Evolutionary conservation across 768 basidiomycete genomes (phyloP).

Genomic region (Mycena amicta): DNA sequence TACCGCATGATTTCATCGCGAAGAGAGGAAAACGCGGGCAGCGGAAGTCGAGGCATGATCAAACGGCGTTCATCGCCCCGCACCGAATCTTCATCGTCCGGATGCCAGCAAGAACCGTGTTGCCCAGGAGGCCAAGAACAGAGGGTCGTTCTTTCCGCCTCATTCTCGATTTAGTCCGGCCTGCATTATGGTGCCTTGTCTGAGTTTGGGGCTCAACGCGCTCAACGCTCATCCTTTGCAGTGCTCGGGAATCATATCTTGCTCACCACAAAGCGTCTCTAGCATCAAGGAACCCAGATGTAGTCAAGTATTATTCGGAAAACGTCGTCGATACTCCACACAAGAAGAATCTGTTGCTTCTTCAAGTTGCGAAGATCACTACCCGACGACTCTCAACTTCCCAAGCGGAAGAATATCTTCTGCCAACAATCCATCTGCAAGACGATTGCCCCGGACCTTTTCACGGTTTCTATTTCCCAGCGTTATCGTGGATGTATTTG

Average conservation of each 20-base stretch:
- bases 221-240: too few relatives aligned
- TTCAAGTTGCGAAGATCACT: slow-evolving; percentile 87
- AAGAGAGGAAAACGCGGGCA: slow-evolving; percentile 67
- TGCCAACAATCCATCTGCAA: slow-evolving; percentile 85
- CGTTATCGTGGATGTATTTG: slow-evolving; percentile 78
- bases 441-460: slow-evolving; percentile 83
- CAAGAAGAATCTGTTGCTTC: slow-evolving; percentile 63
- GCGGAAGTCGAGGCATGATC: slow-evolving; percentile 80
- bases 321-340: not conserved
- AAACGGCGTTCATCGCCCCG: slow-evolving; percentile 77
- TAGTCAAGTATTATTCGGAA: slow-evolving; percentile 67
- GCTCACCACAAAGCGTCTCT: too few relatives aligned
- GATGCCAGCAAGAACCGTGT: slow-evolving; percentile 57
- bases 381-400: slow-evolving; percentile 83
- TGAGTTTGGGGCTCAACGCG: too few relatives aligned
- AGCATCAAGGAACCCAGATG: slow-evolving; percentile 81
- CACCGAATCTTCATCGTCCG: slow-evolving; percentile 71
- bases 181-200: slow-evolving; percentile 7
- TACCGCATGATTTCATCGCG: slow-evolving; percentile 73
- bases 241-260: too few relatives aligned
- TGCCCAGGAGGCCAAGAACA: slow-evolving; percentile 37
- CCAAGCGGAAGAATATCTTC: slow-evolving; percentile 83
- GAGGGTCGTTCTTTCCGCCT: slow-evolving; percentile 43
- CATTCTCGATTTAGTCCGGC: slow-evolving; percentile 57
- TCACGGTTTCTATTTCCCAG: slow-evolving; percentile 73